A percentile compares a stretch with the other conserved stretches of the same genome.
Evolutionary conservation across 257 asterid genomes (phyloP).

Genomic region (Ligustrum vulgare): DNA sequence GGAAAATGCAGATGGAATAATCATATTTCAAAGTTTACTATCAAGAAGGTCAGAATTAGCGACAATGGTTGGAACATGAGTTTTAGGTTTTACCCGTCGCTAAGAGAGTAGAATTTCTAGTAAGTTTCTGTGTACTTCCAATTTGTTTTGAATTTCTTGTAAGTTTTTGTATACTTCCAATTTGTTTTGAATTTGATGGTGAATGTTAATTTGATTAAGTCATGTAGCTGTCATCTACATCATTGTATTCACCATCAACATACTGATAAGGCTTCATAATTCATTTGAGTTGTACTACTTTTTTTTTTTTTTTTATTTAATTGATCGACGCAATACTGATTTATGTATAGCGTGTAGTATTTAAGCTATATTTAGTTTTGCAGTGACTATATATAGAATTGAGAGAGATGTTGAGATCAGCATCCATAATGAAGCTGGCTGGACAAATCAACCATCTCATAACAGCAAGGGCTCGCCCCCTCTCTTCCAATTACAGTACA

Average conservation of each 20-base stretch:
- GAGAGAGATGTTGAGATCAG: conserved; percentile 42
- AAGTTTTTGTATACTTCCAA: too few relatives aligned
- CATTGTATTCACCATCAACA: background rate
- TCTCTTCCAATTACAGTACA: conserved; percentile 32
- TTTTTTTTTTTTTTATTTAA: background rate
- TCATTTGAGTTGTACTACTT: conserved; percentile 1
- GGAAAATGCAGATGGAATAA: background rate
- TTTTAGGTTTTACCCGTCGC: background rate
- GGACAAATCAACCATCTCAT: conserved; percentile 37
- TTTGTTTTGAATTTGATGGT: background rate
- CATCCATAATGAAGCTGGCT: conserved; percentile 36
- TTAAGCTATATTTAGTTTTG: conserved; percentile 12
- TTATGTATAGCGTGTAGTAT: background rate
- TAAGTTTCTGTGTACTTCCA: background rate
- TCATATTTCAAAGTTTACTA: background rate
- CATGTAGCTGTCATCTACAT: background rate
- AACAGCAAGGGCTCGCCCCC: conserved; percentile 29
- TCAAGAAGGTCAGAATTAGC: background rate
- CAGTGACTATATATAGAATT: conserved; percentile 6
- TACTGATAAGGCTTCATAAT: background rate
- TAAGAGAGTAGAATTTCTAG: background rate
- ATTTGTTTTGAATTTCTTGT: too few relatives aligned
- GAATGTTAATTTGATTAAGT: background rate
- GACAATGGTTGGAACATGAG: background rate
- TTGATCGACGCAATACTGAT: background rate